phyloP scores from a whole-genome alignment of 805 yeast species.

The Barnettozyma botsteinii region DNA sequence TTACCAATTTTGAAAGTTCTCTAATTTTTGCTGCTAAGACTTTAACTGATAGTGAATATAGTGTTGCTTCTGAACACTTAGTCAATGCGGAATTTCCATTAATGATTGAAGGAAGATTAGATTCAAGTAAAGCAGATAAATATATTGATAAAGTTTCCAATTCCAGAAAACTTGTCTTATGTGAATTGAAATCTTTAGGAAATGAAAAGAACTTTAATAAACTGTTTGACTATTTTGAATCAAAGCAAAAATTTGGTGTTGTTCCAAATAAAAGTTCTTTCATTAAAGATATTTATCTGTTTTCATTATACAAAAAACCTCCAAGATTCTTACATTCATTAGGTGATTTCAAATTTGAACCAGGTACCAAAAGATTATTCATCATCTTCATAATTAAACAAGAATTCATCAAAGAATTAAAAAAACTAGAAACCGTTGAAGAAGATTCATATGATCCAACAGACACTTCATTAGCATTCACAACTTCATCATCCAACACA shows the following conservation, averaged over 20 bases:
- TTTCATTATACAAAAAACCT: constrained; percentile 26
- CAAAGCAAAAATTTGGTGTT: constrained; percentile 40
- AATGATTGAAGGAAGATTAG: constrained; percentile 60
- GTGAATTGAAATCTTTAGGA: constrained; percentile 34
- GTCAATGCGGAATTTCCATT: constrained; percentile 29
- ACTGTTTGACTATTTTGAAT: constrained; percentile 30
- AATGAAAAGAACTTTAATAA: constrained; percentile 21
- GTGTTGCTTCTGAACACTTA: constrained; percentile 10
- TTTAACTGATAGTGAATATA: constrained; percentile 23
- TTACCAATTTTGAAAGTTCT: constrained; percentile 36
- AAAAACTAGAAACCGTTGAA: background rate
- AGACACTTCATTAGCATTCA: too few species aligned
- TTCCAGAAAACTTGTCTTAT: constrained; percentile 48
- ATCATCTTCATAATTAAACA: constrained; percentile 20
- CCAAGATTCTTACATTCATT: constrained; percentile 19
- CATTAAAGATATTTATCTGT: constrained; percentile 42
- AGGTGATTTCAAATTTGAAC: background rate
- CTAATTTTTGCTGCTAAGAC: constrained; percentile 25
- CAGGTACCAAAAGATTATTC: constrained; percentile 11
- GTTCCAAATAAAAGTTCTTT: constrained; percentile 33
- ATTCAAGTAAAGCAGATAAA: constrained; percentile 43
- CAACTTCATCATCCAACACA: too few species aligned
- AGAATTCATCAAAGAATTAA: constrained; percentile 13
- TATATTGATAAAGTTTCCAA: constrained; percentile 45
- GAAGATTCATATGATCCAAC: constrained; percentile 3